These are phyloP conservation scores for Saccharomyces hybrid DNA, from an alignment of 1,139 yeast genomes.

Conservation along the genomic window DNA sequence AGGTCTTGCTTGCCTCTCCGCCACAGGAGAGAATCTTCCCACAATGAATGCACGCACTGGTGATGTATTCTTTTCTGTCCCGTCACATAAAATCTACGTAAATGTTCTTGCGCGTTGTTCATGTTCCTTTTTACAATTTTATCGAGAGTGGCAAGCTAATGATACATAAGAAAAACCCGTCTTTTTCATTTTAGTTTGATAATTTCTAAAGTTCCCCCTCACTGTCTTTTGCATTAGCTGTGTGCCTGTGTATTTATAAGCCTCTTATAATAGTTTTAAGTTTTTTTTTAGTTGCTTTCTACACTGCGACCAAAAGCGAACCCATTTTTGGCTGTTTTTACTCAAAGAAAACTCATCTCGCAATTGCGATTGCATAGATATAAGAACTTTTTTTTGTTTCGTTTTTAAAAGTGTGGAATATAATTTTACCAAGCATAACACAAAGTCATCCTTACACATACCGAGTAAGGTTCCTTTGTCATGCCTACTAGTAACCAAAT, in stretches of 20 bases:
- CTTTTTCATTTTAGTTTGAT: not conserved
- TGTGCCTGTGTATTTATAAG: not conserved
- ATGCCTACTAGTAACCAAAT: not conserved
- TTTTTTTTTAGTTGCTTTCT: not conserved
- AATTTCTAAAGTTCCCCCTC: not conserved
- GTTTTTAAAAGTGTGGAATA: not conserved
- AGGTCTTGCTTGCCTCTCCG: conserved; percentile 5
- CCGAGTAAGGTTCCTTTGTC: not conserved
- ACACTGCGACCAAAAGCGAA: not conserved
- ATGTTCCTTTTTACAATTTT: not conserved
- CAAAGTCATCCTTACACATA: not conserved
- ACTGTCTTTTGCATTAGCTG: not conserved
- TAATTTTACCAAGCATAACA: not conserved
- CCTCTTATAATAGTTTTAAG: not conserved
- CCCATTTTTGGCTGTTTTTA: not conserved
- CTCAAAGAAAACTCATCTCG: not conserved
- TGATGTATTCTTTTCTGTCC: not conserved
- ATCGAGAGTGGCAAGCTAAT: not conserved
- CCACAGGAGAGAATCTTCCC: conserved; percentile 2
- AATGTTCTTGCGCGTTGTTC: not conserved
- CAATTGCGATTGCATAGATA: not conserved
- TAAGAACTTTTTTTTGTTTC: not conserved
- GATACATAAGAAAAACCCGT: not conserved
- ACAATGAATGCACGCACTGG: not conserved
- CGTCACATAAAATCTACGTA: not conserved